phyloP scores from a whole-genome alignment of 805 yeast species.

The Kodamaea kaohsiungensis region DNA sequence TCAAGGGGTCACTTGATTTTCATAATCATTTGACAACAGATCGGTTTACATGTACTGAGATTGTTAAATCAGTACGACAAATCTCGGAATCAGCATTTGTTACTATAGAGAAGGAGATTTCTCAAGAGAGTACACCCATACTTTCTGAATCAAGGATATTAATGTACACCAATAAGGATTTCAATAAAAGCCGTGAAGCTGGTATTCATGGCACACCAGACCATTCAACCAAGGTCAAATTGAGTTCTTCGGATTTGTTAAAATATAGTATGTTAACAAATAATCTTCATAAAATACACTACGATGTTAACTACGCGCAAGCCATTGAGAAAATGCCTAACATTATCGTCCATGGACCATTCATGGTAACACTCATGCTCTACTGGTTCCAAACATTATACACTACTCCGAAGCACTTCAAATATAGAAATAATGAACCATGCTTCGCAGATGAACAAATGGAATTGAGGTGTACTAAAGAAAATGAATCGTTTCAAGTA shows the following conservation, averaged over 20 bases:
- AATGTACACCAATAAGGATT: constrained; percentile 52
- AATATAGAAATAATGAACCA: constrained; percentile 53
- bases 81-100: constrained; percentile 48
- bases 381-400: constrained; percentile 44
- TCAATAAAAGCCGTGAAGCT: background rate
- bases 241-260: constrained; percentile 48
- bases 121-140: constrained; percentile 25
- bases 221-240: constrained; percentile 23
- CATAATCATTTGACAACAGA: constrained; percentile 18
- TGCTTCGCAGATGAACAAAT: constrained; percentile 43
- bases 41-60: constrained; percentile 50
- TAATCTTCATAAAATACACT: constrained; percentile 85
- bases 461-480: constrained; percentile 11
- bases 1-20: constrained; percentile 60
- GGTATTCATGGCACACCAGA: background rate
- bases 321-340: constrained; percentile 59
- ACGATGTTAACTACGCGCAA: constrained; percentile 56
- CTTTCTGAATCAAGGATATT: constrained; percentile 57
- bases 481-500: background rate
- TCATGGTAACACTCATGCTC: constrained; percentile 60
- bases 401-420: constrained; percentile 26
- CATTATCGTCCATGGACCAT: constrained; percentile 79
- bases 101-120: constrained; percentile 52
- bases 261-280: constrained; percentile 75
- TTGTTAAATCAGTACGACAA: constrained; percentile 40